phyloP scores from a whole-genome alignment of 2,329 filamentous ascomycete genomes.

The Cladosporium colombiae region DNA sequence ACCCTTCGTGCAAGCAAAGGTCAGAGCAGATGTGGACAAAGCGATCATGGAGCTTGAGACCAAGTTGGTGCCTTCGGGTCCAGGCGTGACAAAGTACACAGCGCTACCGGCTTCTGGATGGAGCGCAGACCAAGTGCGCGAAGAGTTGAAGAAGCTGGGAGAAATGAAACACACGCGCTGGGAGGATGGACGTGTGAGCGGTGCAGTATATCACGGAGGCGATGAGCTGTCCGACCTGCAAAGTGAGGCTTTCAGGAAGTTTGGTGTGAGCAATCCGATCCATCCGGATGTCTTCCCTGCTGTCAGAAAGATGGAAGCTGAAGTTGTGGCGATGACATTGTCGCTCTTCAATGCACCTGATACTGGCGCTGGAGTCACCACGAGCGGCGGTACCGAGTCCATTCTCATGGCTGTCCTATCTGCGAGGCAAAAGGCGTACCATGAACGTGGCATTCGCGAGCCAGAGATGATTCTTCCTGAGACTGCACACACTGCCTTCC shows the following conservation, averaged over 20 bases:
- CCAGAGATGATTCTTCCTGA: conserved; percentile 98
- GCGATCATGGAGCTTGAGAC: conserved; percentile 76
- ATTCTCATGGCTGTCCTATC: conserved; percentile 94
- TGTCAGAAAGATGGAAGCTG: conserved; percentile 98
- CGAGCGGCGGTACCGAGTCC: conserved; percentile 90
- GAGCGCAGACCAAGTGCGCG: conserved; percentile 73
- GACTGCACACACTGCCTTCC: conserved; percentile 94
- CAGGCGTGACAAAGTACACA: conserved; percentile 71
- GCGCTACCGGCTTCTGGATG: conserved; percentile 81
- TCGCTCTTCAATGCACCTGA: conserved; percentile 80
- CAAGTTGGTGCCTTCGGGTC: conserved; percentile 76
- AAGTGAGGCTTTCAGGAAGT: conserved; percentile 88
- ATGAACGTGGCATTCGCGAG: conserved; percentile 82
- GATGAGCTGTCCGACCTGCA: conserved; percentile 79
- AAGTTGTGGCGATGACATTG: conserved; percentile 89
- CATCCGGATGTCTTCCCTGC: conserved; percentile 98
- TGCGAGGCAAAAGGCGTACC: conserved; percentile 83
- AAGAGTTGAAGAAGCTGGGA: conserved; percentile 76
- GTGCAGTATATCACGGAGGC: conserved; percentile 94
- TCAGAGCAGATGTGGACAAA: conserved; percentile 80
- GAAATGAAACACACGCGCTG: conserved; percentile 92
- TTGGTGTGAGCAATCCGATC: conserved; percentile 93
- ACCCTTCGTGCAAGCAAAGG: conserved; percentile 82
- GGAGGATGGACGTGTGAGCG: conserved; percentile 94
- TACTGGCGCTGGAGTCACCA: conserved; percentile 84